phyloP scores from a whole-genome alignment of 2,329 filamentous ascomycete species.

The Nemania sp. region DNA sequence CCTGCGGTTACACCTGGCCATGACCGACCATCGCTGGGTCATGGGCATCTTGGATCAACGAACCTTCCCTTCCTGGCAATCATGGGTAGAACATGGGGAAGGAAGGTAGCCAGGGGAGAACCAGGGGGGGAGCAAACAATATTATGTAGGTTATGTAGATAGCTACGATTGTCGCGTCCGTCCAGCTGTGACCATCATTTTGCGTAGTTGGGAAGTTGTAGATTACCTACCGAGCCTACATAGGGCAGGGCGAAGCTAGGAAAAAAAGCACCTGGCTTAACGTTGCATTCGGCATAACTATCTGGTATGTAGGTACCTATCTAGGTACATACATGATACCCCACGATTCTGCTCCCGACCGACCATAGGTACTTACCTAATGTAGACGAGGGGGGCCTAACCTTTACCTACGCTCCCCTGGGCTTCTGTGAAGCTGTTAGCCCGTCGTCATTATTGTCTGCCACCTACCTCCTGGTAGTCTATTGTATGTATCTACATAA shows the following conservation, averaged over 20 bases:
- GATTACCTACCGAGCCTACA: background rate
- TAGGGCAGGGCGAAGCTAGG: conserved; percentile 21
- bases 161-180: conserved; percentile 24
- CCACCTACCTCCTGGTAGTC: too few species aligned
- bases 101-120: too few species aligned
- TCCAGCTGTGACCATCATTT: conserved; percentile 30
- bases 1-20: conserved; percentile 14
- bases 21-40: conserved; percentile 36
- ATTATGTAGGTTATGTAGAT: too few species aligned
- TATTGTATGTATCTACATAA: too few species aligned
- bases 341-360: conserved; percentile 11
- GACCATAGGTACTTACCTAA: too few species aligned
- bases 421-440: too few species aligned
- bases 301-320: too few species aligned
- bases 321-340: too few species aligned
- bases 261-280: conserved; percentile 28
- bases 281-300: conserved; percentile 41
- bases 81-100: conserved; percentile 34
- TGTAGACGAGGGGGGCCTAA: too few species aligned
- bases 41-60: conserved; percentile 32
- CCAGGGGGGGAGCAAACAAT: background rate
- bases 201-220: conserved; percentile 32
- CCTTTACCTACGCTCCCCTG: too few species aligned
- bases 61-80: conserved; percentile 49
- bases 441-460: too few species aligned